Evolutionary conservation across 345 rosid genomes (phyloP).

Genomic region (Citropsis articulata): DNA sequence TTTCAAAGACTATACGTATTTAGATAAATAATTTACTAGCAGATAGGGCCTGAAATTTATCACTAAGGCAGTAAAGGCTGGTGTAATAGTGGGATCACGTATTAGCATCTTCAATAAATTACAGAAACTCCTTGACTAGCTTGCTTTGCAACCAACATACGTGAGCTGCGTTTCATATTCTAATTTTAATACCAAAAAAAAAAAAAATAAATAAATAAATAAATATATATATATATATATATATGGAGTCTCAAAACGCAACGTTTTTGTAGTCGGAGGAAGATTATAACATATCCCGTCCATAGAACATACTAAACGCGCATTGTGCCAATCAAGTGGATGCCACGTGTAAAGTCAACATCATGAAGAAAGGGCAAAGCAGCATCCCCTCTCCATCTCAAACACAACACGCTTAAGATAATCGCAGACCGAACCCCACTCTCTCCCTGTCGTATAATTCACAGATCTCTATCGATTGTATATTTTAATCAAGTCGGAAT

Average conservation of each 20-base stretch:
- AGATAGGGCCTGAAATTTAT: no score
- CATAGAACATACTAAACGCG: not conserved
- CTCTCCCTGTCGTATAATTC: not conserved
- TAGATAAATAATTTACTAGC: no score
- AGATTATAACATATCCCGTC: not conserved
- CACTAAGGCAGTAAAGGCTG: no score
- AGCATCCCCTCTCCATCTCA: not conserved
- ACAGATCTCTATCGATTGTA: not conserved
- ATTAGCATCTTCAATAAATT: no score
- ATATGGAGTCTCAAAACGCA: not conserved
- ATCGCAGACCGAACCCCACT: not conserved
- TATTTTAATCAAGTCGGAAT: not conserved
- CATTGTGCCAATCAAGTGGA: not conserved
- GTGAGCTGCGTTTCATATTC: no score
- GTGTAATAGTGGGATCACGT: no score
- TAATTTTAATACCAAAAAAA: no score
- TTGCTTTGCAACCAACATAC: no score
- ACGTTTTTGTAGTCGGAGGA: not conserved
- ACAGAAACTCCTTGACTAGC: no score
- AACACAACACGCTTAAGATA: slow-evolving; percentile 9
- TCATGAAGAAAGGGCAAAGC: not conserved
- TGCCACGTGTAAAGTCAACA: slow-evolving; percentile 15
- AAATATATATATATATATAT: no score
- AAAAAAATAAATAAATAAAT: no score
- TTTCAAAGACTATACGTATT: no score